A percentile compares a stretch with the other conserved stretches of the same genome.
These are phyloP conservation scores for Trichoderma semiorbis DNA, from an alignment of 2,329 filamentous ascomycete genomes.

Conservation along the genomic window DNA sequence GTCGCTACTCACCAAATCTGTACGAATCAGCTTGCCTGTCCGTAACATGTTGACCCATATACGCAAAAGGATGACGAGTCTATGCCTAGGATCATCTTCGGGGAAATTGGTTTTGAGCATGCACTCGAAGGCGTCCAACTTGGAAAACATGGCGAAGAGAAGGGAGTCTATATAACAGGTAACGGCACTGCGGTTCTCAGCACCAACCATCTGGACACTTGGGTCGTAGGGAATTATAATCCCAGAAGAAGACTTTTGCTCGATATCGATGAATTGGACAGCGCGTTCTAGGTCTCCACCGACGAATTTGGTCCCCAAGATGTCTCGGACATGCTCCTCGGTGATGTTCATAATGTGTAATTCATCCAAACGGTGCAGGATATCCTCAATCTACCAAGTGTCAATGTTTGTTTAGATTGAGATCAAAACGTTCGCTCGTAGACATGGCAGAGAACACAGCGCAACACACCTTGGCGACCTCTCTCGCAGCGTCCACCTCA, in stretches of 20 bases:
- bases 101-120: constrained; percentile 80
- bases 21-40: constrained; percentile 77
- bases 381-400: constrained; percentile 38
- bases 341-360: constrained; percentile 45
- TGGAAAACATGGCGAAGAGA: constrained; percentile 93
- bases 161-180: constrained; percentile 95
- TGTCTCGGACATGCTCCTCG: constrained; percentile 56
- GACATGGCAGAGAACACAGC: neutral
- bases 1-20: constrained; percentile 64
- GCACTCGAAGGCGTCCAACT: constrained; percentile 84
- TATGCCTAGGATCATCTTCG: constrained; percentile 62
- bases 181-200: constrained; percentile 78
- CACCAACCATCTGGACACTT: constrained; percentile 70
- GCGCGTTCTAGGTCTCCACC: constrained; percentile 70
- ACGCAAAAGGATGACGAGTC: constrained; percentile 72
- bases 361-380: constrained; percentile 40
- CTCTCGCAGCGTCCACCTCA: constrained; percentile 27
- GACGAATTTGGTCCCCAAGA: constrained; percentile 60
- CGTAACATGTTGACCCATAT: constrained; percentile 93
- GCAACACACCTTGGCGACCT: constrained; percentile 37
- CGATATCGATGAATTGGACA: constrained; percentile 70
- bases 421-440: neutral
- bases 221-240: constrained; percentile 73
- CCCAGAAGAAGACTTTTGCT: constrained; percentile 78
- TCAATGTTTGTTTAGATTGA: neutral